These are phyloP conservation scores for Glycine latifolia DNA, from an alignment of 306 rosid species.

Conservation along the genomic window DNA sequence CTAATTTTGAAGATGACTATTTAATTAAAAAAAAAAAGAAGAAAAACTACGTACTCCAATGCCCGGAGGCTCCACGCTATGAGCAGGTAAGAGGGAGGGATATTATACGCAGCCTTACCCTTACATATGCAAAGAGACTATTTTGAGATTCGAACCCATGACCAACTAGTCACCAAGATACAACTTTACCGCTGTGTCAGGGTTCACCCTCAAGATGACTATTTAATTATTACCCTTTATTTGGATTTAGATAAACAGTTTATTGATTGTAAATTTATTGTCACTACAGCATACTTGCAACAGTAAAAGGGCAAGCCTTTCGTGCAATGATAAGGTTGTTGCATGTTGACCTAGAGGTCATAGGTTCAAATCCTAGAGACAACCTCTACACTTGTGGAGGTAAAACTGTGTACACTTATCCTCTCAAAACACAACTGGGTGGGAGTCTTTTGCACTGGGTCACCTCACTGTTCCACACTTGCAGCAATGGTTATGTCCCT, in stretches of 20 bases:
- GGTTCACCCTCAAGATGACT: not conserved
- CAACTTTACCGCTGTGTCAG: no score
- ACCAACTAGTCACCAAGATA: no score
- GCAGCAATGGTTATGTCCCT: not conserved
- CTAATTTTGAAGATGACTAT: slow-evolving; percentile 26
- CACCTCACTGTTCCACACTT: not conserved
- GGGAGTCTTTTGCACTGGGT: not conserved
- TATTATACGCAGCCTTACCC: no score
- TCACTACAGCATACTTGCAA: slow-evolving; percentile 12
- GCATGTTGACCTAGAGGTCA: not conserved
- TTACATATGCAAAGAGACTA: no score
- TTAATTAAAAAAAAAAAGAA: not conserved
- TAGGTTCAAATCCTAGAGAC: not conserved
- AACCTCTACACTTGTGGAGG: not conserved
- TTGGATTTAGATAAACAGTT: slow-evolving; percentile 9
- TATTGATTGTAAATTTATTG: slow-evolving; percentile 6
- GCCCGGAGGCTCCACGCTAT: no score
- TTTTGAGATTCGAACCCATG: no score
- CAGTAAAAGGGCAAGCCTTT: not conserved
- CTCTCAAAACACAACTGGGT: not conserved
- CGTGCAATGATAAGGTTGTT: not conserved
- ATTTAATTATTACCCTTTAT: not conserved
- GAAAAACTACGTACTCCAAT: no score
- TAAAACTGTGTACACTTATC: not conserved
- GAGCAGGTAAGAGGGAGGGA: no score